Evolutionary conservation across 768 basidiomycete genomes (phyloP).

Genomic region (Xanthoconium stramineum): DNA sequence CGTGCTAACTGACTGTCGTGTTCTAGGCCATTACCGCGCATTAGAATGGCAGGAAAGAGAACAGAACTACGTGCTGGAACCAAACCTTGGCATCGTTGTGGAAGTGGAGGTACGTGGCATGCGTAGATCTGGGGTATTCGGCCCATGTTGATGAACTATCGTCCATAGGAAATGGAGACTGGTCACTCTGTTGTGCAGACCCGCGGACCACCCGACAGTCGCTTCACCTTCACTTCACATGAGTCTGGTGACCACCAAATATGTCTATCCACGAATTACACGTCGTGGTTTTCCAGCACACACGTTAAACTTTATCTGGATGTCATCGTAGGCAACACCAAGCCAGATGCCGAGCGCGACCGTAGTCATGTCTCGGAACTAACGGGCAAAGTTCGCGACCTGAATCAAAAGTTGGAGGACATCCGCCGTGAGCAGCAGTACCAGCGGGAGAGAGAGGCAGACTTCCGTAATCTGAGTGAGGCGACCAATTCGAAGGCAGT

Average conservation of each 20-base stretch:
- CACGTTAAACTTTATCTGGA: constrained; percentile 96
- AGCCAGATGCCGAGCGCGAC: constrained; percentile 84
- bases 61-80: constrained; percentile 67
- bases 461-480: constrained; percentile 88
- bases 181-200: constrained; percentile 83
- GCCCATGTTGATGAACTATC: background rate
- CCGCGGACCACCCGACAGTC: constrained; percentile 84
- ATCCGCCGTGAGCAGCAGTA: constrained; percentile 96
- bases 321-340: constrained; percentile 85
- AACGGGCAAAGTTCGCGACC: constrained; percentile 80
- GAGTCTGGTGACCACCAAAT: constrained; percentile 97
- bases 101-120: constrained; percentile 73
- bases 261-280: constrained; percentile 91
- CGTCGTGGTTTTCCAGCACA: constrained; percentile 80
- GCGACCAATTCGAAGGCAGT: constrained; percentile 87
- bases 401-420: constrained; percentile 92
- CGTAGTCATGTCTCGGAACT: constrained; percentile 80
- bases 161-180: constrained; percentile 74
- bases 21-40: constrained; percentile 84
- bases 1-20: background rate
- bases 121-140: background rate
- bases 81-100: constrained; percentile 83
- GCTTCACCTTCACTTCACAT: constrained; percentile 97
- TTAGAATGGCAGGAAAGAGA: constrained; percentile 82
- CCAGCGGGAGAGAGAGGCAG: constrained; percentile 91